These are phyloP conservation scores for Colletotrichum navitas DNA, from an alignment of 2,329 filamentous ascomycete genomes.

Conservation along the genomic window DNA sequence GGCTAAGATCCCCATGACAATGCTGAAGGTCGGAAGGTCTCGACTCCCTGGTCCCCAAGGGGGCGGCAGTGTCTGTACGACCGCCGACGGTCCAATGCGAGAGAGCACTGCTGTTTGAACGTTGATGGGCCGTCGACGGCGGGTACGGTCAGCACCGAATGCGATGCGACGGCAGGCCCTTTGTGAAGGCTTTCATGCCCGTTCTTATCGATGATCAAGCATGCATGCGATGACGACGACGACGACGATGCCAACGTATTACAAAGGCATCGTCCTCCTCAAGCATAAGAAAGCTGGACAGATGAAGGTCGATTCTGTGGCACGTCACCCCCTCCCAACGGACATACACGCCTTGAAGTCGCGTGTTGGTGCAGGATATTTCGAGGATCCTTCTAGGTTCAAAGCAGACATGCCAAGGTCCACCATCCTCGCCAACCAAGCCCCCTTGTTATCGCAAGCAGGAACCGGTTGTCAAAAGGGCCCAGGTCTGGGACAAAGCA, in stretches of 20 bases:
- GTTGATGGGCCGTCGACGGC: background rate
- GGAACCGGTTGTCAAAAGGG: background rate
- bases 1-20: constrained; percentile 8
- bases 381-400: background rate
- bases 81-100: background rate
- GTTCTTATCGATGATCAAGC: background rate
- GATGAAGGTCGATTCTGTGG: background rate
- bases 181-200: constrained; percentile 20
- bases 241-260: background rate
- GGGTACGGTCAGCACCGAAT: background rate
- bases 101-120: background rate
- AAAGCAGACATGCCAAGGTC: constrained; percentile 25
- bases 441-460: background rate
- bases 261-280: background rate
- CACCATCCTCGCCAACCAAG: constrained; percentile 19
- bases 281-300: background rate
- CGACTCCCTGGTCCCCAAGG: background rate
- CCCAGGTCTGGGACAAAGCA: background rate
- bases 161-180: constrained; percentile 5
- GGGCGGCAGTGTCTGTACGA: background rate
- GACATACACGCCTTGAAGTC: background rate
- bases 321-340: background rate
- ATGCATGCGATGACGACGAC: background rate
- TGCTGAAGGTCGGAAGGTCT: background rate
- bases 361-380: constrained; percentile 13